Evolutionary conservation across 179 eudicot genomes (phyloP), one percentile per base, ranked within the genome.

Genomic region (Drosera spatulata): DNA sequence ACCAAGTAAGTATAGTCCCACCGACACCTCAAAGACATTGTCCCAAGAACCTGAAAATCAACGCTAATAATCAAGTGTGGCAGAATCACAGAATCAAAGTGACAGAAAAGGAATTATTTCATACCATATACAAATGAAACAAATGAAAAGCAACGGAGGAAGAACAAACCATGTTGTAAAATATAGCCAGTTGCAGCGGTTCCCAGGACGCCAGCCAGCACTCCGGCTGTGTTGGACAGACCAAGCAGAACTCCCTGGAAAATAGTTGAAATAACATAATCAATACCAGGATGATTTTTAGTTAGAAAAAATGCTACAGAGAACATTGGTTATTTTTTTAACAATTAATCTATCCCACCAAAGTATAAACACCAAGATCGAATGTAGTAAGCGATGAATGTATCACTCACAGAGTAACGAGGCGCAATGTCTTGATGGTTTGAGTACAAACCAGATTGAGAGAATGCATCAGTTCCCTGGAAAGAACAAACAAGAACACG

Each of bases 161-260:
- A 64, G 58, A 43, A 50, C 71, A 55, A 71, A 90, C 97, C 97
- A 43, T 90, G 91, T 72, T 90, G 97, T 80, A 90, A 76, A 58
- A 90, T 90, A 61, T 90, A 90, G 69, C 97, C 97, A 39, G 97
- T 90, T 68, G 97, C 87, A 41, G 95, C 95, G 14, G 97, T 90
- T 63, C 97, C 97, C n/a, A 90, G 71, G 43, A 90, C 97, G 55
- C 97, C 97, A 14, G 97, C 97, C 61, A 87, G 79, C 38, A 90
- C 97, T 67, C 97, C 97, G 50, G 97, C 97, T 41, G 95, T 87
- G 67, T 90, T 90, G 45, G 97, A 90, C 53, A 90, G 81, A 56
- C 97, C 97, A 15, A 90, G 77, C 72, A 90, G 42, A 57, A 90
- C 84, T 50, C 97, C 97, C 97, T 90, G 82, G 7, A 51, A 41